Evolutionary conservation across 768 basidiomycete genomes (phyloP), one percentile per base, ranked within the genome.

Genomic region (Suillus weaverae): DNA sequence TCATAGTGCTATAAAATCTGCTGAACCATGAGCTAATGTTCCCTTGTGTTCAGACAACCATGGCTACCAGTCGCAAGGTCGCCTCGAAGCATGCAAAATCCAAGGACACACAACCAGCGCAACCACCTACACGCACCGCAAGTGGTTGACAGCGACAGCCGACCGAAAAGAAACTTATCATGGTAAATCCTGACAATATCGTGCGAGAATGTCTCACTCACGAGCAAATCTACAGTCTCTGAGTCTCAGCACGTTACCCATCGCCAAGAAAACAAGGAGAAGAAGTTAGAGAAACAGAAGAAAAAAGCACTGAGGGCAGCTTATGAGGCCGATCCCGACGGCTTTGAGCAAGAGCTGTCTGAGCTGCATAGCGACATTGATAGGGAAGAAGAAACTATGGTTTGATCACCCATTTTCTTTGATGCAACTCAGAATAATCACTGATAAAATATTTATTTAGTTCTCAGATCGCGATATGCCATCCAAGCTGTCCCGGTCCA

Each of bases 351-450:
- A 32, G 63, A 60, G 38, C 61, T 9, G 16, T 38, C 48, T 7
- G 60, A 30, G 6, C 33, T 62, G 16, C 46, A 36, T 20, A 60
- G 57, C 60, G 63, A 64, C 60, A 44, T 39, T 22, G 36, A 63
- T 38, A 14, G 39, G 51, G 55, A 64, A 44, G 63, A 60, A 18
- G 63, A 60, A 18, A 64, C 55, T 16, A 64, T 64, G 63, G 63
- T 64, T 48, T 9, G 41, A 9, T 20, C n/a, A 35, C 11, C 39
- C 26, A 8, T 32, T 56, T 55, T 11, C n/a, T 43, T 60, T 38
- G 9, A 10, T 3, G 38, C 38, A 38, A 38, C 38, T 38, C 38
- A 38, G 38, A 38, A 38, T 38, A 38, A 38, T 38, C 38, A 10
- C 38, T 11, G 38, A 38, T 38, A 38, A 38, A 38, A 38, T 14